Evolutionary conservation across 768 basidiomycete species (phyloP).

Genomic region (Kwoniella heveanensis): DNA sequence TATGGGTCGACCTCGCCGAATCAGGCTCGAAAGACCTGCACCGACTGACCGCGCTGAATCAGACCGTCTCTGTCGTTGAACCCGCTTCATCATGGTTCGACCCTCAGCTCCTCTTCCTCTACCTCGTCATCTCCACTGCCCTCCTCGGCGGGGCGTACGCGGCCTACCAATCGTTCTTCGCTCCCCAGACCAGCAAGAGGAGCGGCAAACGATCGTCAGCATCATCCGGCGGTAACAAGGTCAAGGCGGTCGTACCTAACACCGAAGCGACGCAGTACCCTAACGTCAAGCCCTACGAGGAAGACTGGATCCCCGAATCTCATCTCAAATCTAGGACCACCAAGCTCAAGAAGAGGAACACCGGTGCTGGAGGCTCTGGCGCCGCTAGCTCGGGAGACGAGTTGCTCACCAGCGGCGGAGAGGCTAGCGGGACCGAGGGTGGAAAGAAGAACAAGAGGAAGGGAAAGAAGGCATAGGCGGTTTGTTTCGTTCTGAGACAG

Average conservation of each 20-base stretch:
- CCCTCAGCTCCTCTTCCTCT: constrained; percentile 54
- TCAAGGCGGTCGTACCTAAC: constrained; percentile 43
- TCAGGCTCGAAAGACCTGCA: constrained; percentile 38
- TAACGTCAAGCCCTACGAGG: constrained; percentile 54
- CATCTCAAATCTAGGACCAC: constrained; percentile 44
- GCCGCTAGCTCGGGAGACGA: constrained; percentile 38
- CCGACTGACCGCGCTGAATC: constrained; percentile 55
- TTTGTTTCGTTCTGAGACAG: not conserved
- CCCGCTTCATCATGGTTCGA: constrained; percentile 55
- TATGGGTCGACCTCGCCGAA: constrained; percentile 53
- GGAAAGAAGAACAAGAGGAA: constrained; percentile 40
- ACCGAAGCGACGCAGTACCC: constrained; percentile 42
- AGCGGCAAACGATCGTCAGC: constrained; percentile 13
- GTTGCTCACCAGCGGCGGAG: constrained; percentile 48
- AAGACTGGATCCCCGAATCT: constrained; percentile 57
- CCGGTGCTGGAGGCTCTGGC: constrained; percentile 25
- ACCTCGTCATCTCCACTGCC: constrained; percentile 49
- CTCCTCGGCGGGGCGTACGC: constrained; percentile 44
- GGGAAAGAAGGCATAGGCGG: constrained; percentile 41
- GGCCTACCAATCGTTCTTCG: constrained; percentile 49
- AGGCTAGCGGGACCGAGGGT: constrained; percentile 46
- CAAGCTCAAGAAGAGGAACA: constrained; percentile 38
- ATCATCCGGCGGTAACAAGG: constrained; percentile 1
- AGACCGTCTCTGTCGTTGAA: constrained; percentile 56
- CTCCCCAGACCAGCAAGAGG: constrained; percentile 12